phyloP scores from a whole-genome alignment of 2,329 filamentous ascomycete species.

The Exophiala viscosa region DNA sequence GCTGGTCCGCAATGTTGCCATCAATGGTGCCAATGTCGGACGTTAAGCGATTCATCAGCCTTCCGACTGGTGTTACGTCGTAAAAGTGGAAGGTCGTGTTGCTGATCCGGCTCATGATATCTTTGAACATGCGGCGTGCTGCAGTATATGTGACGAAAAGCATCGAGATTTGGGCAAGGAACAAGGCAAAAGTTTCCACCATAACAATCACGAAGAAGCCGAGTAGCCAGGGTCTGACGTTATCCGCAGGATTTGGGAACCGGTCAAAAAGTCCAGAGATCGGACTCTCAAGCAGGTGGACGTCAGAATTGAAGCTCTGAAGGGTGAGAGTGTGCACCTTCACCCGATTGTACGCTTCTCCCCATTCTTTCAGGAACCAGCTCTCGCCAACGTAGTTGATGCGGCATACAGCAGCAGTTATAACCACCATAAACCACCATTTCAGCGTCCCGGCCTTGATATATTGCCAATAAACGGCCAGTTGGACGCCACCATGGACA shows the following conservation, averaged over 20 bases:
- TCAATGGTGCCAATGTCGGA: constrained; percentile 88
- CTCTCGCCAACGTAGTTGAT: constrained; percentile 62
- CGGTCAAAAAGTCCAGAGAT: constrained; percentile 41
- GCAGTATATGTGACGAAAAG: constrained; percentile 76
- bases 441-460: constrained; percentile 72
- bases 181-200: constrained; percentile 56
- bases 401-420: constrained; percentile 59
- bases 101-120: constrained; percentile 69
- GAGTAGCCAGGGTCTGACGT: constrained; percentile 71
- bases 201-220: constrained; percentile 66
- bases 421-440: constrained; percentile 67
- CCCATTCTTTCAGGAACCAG: constrained; percentile 86
- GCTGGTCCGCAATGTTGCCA: constrained; percentile 72
- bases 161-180: constrained; percentile 63
- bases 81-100: constrained; percentile 85
- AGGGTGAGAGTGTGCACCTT: constrained; percentile 30
- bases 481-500: constrained; percentile 69
- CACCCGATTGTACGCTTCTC: constrained; percentile 62
- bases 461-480: constrained; percentile 77
- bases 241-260: constrained; percentile 62
- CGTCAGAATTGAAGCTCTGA: constrained; percentile 21
- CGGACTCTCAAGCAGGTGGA: constrained; percentile 27
- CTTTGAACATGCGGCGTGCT: constrained; percentile 68
- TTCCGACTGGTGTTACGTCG: constrained; percentile 81
- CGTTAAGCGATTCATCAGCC: constrained; percentile 87